These are phyloP conservation scores for Dichotomocladium elegans DNA, from an alignment of 371 early-diverging fungal species.

Conservation along the genomic window DNA sequence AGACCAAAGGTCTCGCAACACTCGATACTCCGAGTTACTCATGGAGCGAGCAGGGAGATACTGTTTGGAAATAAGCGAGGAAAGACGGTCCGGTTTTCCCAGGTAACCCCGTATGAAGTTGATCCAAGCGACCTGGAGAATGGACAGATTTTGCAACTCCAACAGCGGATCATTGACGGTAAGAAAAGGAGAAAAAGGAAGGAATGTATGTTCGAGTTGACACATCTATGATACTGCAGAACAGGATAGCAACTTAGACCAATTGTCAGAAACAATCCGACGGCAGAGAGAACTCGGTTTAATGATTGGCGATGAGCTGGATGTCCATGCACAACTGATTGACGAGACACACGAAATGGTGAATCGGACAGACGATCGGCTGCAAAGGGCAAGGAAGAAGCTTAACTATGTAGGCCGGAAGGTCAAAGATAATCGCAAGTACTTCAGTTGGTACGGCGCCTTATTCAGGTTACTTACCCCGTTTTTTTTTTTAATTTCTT, in stretches of 20 bases:
- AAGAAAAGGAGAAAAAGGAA: not conserved
- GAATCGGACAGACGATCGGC: constrained; percentile 55
- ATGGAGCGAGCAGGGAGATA: constrained; percentile 24
- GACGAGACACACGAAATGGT: constrained; percentile 69
- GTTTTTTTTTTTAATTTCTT: not conserved
- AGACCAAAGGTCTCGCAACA: no score
- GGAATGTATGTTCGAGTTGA: not conserved
- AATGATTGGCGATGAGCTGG: constrained; percentile 74
- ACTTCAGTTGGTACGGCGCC: not conserved
- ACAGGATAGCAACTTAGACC: constrained; percentile 77
- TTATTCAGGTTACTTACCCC: not conserved
- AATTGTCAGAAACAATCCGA: constrained; percentile 57
- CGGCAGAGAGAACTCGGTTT: constrained; percentile 75
- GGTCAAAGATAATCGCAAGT: constrained; percentile 49
- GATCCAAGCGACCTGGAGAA: constrained; percentile 51
- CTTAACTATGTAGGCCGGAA: constrained; percentile 37
- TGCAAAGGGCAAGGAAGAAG: constrained; percentile 54
- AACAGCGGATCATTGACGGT: constrained; percentile 76
- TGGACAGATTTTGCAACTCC: constrained; percentile 67
- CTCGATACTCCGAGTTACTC: no score
- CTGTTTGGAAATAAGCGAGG: constrained; percentile 28
- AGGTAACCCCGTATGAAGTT: constrained; percentile 24
- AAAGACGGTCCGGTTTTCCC: constrained; percentile 42
- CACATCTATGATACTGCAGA: constrained; percentile 40
- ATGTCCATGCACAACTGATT: constrained; percentile 70